phyloP scores from a whole-genome alignment of 139 green algal genomes.

The Desmodesmus armatus region DNA sequence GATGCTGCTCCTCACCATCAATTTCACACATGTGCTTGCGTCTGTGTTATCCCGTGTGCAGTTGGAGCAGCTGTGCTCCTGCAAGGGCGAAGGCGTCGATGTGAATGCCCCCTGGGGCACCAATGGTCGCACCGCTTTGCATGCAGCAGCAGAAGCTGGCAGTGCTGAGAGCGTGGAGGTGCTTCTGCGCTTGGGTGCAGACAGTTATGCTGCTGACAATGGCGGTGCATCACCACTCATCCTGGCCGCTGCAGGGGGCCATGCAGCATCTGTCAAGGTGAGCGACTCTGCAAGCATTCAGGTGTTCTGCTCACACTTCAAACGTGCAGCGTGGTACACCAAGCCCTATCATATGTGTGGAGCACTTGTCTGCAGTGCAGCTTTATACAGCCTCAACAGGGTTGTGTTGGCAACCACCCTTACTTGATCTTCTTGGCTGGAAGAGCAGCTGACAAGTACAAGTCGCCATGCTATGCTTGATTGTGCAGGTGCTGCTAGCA shows the following conservation, averaged over 20 bases:
- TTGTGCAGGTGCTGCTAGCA: slow-evolving; percentile 23
- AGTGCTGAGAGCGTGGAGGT: neutral
- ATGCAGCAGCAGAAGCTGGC: slow-evolving; percentile 21
- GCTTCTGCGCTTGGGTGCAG: slow-evolving; percentile 24
- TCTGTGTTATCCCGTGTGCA: neutral
- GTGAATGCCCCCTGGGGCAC: neutral
- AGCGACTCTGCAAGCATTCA: neutral
- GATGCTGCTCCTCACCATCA: neutral
- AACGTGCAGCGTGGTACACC: too few species aligned
- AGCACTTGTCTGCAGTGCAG: too few species aligned
- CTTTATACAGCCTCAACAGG: too few species aligned
- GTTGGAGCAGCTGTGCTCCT: neutral
- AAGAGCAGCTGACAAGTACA: too few species aligned
- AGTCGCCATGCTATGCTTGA: too few species aligned
- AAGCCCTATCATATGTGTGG: too few species aligned
- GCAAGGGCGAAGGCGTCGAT: neutral
- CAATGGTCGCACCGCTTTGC: slow-evolving; percentile 14
- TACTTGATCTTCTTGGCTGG: too few species aligned
- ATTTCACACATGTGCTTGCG: neutral
- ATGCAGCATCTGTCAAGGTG: neutral
- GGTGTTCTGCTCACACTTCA: too few species aligned
- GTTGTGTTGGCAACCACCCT: too few species aligned
- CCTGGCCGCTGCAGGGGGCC: slow-evolving; percentile 1
- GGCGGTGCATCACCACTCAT: slow-evolving; percentile 11
- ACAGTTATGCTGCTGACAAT: slow-evolving; percentile 5